A percentile compares a stretch with the other conserved stretches of the same genome.
These are phyloP conservation scores for Aspergillus neoniger DNA, from an alignment of 2,329 filamentous ascomycete genomes.

Conservation along the genomic window DNA sequence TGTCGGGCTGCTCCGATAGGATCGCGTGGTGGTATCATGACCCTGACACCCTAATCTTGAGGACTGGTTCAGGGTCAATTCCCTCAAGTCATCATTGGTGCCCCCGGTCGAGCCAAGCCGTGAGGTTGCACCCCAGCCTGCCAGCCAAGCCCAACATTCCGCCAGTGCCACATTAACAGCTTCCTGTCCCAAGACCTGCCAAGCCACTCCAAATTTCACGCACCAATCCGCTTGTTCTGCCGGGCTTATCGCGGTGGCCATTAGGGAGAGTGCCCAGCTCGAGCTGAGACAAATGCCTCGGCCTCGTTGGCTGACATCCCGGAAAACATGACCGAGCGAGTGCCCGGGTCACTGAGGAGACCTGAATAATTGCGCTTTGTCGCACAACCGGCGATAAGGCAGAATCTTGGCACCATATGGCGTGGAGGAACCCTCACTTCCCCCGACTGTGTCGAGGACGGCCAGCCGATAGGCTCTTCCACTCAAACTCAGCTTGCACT, in stretches of 20 bases:
- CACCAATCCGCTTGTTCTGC: neutral
- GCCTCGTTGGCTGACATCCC: neutral
- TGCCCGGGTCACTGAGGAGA: neutral
- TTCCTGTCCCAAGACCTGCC: neutral
- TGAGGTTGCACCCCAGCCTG: constrained; percentile 27
- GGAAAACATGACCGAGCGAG: neutral
- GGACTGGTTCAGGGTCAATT: neutral
- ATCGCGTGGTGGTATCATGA: neutral
- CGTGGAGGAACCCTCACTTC: neutral
- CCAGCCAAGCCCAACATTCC: constrained; percentile 23
- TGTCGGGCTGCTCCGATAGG: neutral
- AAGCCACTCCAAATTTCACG: neutral
- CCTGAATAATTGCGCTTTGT: neutral
- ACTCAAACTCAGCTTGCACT: neutral
- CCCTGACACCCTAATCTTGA: neutral
- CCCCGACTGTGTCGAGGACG: neutral
- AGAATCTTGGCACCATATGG: neutral
- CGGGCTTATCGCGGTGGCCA: constrained; percentile 1
- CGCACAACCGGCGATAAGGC: neutral
- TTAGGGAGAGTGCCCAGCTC: neutral
- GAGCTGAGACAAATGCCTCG: neutral
- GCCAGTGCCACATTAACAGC: neutral
- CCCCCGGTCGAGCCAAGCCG: constrained; percentile 19
- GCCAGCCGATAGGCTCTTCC: neutral
- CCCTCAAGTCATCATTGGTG: neutral